phyloP scores from a whole-genome alignment of 2,329 filamentous ascomycete species.

The Myotisia sp. region DNA sequence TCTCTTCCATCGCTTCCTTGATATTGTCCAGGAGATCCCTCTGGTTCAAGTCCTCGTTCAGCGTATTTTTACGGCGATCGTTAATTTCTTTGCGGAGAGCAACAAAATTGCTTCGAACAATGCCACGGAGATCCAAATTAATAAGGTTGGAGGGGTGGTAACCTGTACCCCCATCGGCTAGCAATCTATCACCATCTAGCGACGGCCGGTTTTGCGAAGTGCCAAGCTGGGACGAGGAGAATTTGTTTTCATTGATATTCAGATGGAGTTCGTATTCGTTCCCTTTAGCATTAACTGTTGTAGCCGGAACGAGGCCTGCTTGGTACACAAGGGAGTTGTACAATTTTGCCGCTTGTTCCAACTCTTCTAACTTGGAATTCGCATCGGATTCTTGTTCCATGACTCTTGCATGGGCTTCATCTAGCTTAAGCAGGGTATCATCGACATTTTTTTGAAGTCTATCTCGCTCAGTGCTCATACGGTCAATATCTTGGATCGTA shows the following conservation, averaged over 20 bases:
- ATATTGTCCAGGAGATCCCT: constrained; percentile 87
- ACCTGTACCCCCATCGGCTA: constrained; percentile 68
- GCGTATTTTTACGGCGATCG: constrained; percentile 65
- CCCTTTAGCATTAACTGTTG: constrained; percentile 73
- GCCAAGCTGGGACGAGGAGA: constrained; percentile 47
- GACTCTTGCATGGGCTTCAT: constrained; percentile 71
- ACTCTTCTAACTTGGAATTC: constrained; percentile 69
- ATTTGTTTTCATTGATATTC: constrained; percentile 68
- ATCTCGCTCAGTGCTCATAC: constrained; percentile 92
- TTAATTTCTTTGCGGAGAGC: constrained; percentile 76
- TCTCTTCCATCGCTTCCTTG: constrained; percentile 94
- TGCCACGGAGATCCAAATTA: constrained; percentile 73
- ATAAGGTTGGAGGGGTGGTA: constrained; percentile 83
- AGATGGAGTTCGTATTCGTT: constrained; percentile 72
- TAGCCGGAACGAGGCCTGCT: constrained; percentile 73
- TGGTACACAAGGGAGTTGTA: constrained; percentile 95
- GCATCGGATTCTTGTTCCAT: constrained; percentile 81
- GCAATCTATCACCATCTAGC: constrained; percentile 55
- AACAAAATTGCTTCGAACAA: constrained; percentile 65
- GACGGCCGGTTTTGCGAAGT: constrained; percentile 35
- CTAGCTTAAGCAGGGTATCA: constrained; percentile 56
- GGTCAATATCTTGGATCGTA: constrained; percentile 95
- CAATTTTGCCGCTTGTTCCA: constrained; percentile 76
- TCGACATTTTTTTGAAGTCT: constrained; percentile 82
- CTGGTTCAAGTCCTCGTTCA: constrained; percentile 87